These are phyloP conservation scores for Protomyces macrosporus DNA, from an alignment of 1,139 yeast species.

Conservation along the genomic window DNA sequence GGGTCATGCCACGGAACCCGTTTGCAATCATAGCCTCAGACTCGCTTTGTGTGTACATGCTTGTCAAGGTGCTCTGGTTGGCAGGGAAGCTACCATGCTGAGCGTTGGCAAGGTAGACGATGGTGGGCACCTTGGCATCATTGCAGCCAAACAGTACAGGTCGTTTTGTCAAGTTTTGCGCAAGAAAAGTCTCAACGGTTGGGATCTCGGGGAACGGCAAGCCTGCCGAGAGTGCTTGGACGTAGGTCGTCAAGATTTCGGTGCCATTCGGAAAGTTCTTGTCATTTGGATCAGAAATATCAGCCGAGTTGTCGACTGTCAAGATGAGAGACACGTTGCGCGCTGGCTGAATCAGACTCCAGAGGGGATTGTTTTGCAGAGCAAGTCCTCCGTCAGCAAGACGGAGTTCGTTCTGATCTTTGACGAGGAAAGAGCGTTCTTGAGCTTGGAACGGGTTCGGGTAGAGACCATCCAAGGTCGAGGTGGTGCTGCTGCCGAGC, in stretches of 20 bases:
- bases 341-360: conserved; percentile 66
- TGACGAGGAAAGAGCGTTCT: conserved; percentile 9
- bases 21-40: conserved; percentile 62
- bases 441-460: conserved; percentile 33
- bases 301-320: conserved; percentile 83
- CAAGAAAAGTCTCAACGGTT: conserved; percentile 52
- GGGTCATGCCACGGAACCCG: conserved; percentile 73
- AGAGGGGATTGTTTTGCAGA: conserved; percentile 70
- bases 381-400: conserved; percentile 90
- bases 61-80: conserved; percentile 68
- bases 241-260: conserved; percentile 57
- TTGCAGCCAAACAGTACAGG: conserved; percentile 74
- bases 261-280: conserved; percentile 59
- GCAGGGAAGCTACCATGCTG: conserved; percentile 58
- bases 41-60: conserved; percentile 53
- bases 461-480: conserved; percentile 73
- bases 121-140: conserved; percentile 60
- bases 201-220: conserved; percentile 73
- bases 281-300: conserved; percentile 75
- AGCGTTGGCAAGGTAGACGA: conserved; percentile 74
- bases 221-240: conserved; percentile 60
- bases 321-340: conserved; percentile 70
- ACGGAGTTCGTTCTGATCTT: conserved; percentile 42
- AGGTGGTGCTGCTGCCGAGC: conserved; percentile 56
- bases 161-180: conserved; percentile 46